Evolutionary conservation across 2,329 filamentous ascomycete species (phyloP).

Genomic region (Herpomyces periplanetae): DNA sequence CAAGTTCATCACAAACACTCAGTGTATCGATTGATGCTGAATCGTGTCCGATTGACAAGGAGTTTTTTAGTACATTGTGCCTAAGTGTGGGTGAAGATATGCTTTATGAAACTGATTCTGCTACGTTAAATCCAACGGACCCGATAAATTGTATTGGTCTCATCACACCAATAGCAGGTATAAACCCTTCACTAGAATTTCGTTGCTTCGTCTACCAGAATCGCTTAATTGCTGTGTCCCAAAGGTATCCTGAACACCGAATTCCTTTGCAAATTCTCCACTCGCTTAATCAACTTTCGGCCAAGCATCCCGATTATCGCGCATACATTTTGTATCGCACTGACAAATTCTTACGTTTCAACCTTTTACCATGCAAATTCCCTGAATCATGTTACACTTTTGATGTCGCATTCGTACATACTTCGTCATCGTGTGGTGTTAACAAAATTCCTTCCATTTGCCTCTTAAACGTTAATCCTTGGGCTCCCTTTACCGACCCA

Average conservation of each 20-base stretch:
- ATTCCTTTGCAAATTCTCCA: conserved; percentile 32
- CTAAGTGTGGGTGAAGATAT: conserved; percentile 7
- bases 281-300: no score
- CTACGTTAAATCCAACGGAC: conserved; percentile 3
- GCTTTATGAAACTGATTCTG: conserved; percentile 7
- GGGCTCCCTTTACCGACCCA: conserved; percentile 58
- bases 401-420: conserved; percentile 26
- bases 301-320: conserved; percentile 23
- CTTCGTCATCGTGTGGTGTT: no score
- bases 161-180: conserved; percentile 56
- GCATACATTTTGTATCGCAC: conserved; percentile 39
- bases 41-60: conserved; percentile 3
- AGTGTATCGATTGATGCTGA: conserved; percentile 5
- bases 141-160: conserved; percentile 21
- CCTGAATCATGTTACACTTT: conserved; percentile 68
- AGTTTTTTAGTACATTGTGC: no score
- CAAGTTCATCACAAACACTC: no score
- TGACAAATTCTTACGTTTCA: conserved; percentile 22
- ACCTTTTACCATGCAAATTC: conserved; percentile 55
- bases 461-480: conserved; percentile 78
- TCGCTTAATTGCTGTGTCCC: conserved; percentile 39
- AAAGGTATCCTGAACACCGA: conserved; percentile 56
- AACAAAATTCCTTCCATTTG: no score
- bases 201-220: conserved; percentile 66
- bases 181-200: conserved; percentile 72